Conservation (phyloP, 1,284 basidiomycete genomes). For the Rhodotorula sp. region DNA sequence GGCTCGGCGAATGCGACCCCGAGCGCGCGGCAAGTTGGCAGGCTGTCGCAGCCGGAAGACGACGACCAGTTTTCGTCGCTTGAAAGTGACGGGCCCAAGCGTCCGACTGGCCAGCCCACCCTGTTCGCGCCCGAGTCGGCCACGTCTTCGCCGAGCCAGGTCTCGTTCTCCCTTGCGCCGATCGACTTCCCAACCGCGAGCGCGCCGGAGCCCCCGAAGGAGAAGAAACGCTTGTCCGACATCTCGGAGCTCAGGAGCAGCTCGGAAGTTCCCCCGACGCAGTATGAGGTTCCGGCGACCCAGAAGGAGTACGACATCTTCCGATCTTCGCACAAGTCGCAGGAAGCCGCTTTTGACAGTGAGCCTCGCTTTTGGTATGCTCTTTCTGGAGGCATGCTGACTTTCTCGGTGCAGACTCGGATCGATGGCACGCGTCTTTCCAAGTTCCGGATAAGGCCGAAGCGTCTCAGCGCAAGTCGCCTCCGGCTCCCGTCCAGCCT, state of each 20-base stretch:
- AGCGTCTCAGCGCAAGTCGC: neutral
- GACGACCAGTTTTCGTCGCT: neutral
- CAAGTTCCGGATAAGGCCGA: neutral
- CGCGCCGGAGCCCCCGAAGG: neutral
- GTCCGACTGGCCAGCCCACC: neutral
- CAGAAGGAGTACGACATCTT: conserved; percentile 19
- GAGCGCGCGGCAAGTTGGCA: neutral
- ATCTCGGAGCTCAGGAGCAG: conserved; percentile 18
- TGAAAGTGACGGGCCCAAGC: neutral
- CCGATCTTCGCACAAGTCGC: neutral
- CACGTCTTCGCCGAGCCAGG: neutral
- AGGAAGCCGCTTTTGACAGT: conserved; percentile 12
- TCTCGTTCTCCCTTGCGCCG: neutral
- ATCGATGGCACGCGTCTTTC: conserved; percentile 4
- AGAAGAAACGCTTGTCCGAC: conserved; percentile 14
- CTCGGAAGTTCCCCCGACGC: conserved; percentile 5
- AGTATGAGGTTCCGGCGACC: conserved; percentile 11
- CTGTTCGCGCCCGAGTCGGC: conserved; percentile 1
- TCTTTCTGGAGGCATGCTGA: neutral
- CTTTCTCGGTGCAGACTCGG: neutral
- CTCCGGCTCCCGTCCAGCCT: neutral
- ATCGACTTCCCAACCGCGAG: neutral
- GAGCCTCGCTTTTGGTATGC: neutral
- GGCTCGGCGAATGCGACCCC: no score
- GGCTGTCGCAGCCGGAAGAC: neutral